Evolutionary conservation across 495 filamentous ascomycete species (phyloP), one percentile per base, ranked within the genome.

Genomic region (Penicillium chermesinum): DNA sequence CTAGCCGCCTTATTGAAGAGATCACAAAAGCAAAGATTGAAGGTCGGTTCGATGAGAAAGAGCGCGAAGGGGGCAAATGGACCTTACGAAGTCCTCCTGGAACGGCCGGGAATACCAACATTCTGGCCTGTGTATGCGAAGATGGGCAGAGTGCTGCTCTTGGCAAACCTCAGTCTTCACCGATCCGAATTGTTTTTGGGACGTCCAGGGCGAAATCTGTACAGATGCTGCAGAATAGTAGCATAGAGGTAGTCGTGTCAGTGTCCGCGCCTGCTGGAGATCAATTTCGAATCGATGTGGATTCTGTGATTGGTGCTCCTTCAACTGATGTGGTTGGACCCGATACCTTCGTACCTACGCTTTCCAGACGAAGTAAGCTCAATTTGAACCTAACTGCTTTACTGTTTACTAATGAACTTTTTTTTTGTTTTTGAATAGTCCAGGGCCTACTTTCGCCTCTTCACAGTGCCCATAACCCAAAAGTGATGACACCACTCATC

Each of bases 11-110:
- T 57, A 81, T 82, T 7, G 93, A 98, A 69, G 93, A 98, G 51
- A 74, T 96, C 18, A 77, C 80, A 17, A 91, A 88, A 64, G 91
- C 91, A 8, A 82, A 82, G 48, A 84, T 96, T 42, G 91, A 96
- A 63, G 86, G 82, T 7, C 77, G 93, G 32, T 91, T 89, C 56
- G 65, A 86, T 2, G 88, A 95, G 54, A 64, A 69, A 18, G 85
- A 93, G 72, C 77, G 89, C 45, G 86, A 96, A 65, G 79, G 82
- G 38, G 75, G 81, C 19, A 83, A 82, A 54, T 95, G 89, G 89
- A 81, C 85, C 18, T 71, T 94, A 9, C 79, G 88, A 17, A 84
- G 79, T 16, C 76, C 85, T 36, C 74, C 71, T 39, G 73, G 79
- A 48, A 65, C 73, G 2, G 72, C 79, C 21, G 83, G 74, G 38